These are phyloP conservation scores for Anaeromyces robustus DNA, from an alignment of 192 early-diverging fungal genomes.

Conservation along the genomic window DNA sequence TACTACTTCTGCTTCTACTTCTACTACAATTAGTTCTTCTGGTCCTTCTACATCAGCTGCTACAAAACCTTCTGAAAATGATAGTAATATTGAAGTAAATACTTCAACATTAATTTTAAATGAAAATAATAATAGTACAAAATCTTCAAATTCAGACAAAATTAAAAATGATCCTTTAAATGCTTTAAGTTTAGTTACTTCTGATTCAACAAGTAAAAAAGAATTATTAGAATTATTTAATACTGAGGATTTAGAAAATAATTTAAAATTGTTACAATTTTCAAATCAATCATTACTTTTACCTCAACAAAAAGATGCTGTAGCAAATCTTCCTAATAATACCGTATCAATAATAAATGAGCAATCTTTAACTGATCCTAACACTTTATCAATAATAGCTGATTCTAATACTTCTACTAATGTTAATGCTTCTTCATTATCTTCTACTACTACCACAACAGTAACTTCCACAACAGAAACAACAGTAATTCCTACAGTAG, in stretches of 20 bases:
- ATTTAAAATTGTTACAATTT: neutral
- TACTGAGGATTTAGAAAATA: neutral
- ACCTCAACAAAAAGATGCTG: neutral
- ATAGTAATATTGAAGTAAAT: neutral
- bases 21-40: neutral
- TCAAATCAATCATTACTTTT: neutral
- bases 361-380: neutral
- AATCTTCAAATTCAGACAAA: no score
- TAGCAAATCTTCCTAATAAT: neutral
- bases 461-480: no score
- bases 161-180: neutral
- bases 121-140: neutral
- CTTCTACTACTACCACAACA: no score
- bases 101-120: no score
- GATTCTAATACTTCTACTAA: neutral
- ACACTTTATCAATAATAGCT: neutral
- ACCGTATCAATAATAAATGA: neutral
- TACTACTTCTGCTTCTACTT: neutral
- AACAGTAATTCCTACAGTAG: no score
- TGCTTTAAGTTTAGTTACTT: neutral
- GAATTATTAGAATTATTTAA: neutral
- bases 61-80: no score
- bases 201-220: neutral
- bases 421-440: no score
- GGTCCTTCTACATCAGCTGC: no score